Percentiles rank a stretch among this genome's conserved stretches.
phyloP scores from a whole-genome alignment of 495 filamentous ascomycete species.

The Daldinia loculata region DNA sequence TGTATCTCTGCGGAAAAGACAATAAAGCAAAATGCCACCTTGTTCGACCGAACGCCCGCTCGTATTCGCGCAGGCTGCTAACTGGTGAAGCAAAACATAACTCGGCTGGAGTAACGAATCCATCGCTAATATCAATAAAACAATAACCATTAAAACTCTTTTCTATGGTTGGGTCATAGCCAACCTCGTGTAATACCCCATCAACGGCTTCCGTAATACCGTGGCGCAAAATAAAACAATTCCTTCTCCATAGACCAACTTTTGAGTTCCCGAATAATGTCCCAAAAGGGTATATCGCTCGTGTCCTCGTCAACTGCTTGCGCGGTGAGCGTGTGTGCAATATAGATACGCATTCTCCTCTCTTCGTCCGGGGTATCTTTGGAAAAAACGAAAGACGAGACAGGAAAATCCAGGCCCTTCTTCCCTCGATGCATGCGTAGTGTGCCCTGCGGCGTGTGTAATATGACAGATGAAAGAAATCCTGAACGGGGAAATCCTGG shows the following conservation, averaged over 20 bases:
- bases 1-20: slow-evolving; percentile 18
- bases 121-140: slow-evolving; percentile 36
- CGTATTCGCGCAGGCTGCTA: slow-evolving; percentile 26
- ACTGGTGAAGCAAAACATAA: slow-evolving; percentile 34
- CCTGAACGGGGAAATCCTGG: slow-evolving; percentile 42
- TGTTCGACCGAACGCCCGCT: slow-evolving; percentile 38
- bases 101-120: slow-evolving; percentile 31
- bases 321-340: slow-evolving; percentile 36
- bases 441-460: slow-evolving; percentile 48
- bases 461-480: slow-evolving; percentile 48
- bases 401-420: slow-evolving; percentile 47
- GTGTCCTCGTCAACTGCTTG: slow-evolving; percentile 41
- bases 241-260: slow-evolving; percentile 33
- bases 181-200: slow-evolving; percentile 28
- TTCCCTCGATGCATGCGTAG: slow-evolving; percentile 41
- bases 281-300: slow-evolving; percentile 43
- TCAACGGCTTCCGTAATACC: slow-evolving; percentile 17
- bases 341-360: slow-evolving; percentile 37
- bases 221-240: slow-evolving; percentile 29
- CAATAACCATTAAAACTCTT: slow-evolving; percentile 40
- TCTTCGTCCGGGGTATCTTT: slow-evolving; percentile 47
- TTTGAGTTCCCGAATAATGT: slow-evolving; percentile 41
- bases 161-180: slow-evolving; percentile 36
- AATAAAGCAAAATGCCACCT: slow-evolving; percentile 34
- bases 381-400: slow-evolving; percentile 47